Percentiles rank a stretch among this genome's conserved stretches.
Conservation (phyloP, 352 stramenopile species). For the Aphanomyces astaci region DNA sequence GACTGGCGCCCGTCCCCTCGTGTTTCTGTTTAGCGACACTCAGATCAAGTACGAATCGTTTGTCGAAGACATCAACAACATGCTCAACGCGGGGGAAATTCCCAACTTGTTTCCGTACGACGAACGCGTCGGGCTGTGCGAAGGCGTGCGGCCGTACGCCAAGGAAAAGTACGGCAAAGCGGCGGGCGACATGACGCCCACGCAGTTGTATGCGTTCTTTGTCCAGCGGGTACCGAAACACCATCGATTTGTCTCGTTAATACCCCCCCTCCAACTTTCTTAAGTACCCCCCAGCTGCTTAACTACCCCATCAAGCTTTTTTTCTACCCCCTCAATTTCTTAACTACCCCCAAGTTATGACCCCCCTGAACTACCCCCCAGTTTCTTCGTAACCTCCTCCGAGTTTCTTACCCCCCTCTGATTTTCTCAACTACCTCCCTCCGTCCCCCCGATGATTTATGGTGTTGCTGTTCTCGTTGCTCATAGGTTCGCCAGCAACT, state of each 20-base stretch:
- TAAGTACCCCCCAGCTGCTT: no score
- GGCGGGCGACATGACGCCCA: constrained; percentile 85
- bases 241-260: not conserved
- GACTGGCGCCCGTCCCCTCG: constrained; percentile 74
- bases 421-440: no score
- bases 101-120: constrained; percentile 93
- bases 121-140: constrained; percentile 85
- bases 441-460: no score
- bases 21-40: constrained; percentile 93
- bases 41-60: constrained; percentile 96
- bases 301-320: no score
- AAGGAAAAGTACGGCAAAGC: constrained; percentile 88
- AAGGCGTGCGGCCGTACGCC: constrained; percentile 83
- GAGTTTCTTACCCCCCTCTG: no score
- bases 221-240: constrained; percentile 51
- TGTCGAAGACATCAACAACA: constrained; percentile 96
- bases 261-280: no score
- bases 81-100: constrained; percentile 93
- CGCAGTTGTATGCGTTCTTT: constrained; percentile 90
- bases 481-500: constrained; percentile 72
- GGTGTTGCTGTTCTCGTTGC: constrained; percentile 18
- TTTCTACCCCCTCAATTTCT: no score
- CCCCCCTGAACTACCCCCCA: no score
- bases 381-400: no score
- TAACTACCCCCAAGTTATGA: no score